These are phyloP conservation scores for Podaxis pistillaris DNA, from an alignment of 768 basidiomycete genomes.

Conservation along the genomic window DNA sequence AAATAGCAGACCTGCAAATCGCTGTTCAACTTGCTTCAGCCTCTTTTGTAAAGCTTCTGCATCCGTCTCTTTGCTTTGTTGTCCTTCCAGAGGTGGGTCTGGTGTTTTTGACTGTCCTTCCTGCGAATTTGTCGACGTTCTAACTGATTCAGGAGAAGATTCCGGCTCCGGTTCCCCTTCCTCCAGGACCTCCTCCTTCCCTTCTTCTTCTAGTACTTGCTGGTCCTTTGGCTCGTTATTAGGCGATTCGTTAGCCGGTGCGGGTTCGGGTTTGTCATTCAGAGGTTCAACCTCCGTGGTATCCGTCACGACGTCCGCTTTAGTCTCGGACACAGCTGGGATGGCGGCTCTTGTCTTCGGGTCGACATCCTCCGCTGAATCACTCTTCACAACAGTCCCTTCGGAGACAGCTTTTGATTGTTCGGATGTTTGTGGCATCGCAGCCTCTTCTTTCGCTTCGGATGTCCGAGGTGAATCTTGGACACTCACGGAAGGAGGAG, in stretches of 20 bases:
- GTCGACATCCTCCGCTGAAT: not conserved
- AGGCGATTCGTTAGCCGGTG: not conserved
- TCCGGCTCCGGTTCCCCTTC: not conserved
- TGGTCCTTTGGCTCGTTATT: not conserved
- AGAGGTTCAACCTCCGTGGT: not conserved
- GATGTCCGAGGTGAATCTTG: not conserved
- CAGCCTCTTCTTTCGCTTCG: not conserved
- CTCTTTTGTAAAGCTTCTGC: constrained; percentile 64
- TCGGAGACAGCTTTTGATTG: not conserved
- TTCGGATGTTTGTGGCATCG: not conserved
- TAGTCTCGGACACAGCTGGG: not conserved
- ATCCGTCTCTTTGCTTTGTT: constrained; percentile 16
- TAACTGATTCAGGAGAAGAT: not conserved
- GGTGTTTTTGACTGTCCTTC: not conserved
- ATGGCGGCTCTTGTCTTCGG: not conserved
- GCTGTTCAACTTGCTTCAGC: constrained; percentile 69
- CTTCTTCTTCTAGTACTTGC: not conserved
- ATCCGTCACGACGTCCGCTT: not conserved
- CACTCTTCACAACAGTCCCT: not conserved
- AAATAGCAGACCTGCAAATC: constrained; percentile 59
- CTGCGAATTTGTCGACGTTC: not conserved
- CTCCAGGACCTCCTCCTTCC: not conserved
- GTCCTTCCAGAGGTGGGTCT: not conserved
- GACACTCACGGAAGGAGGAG: constrained; percentile 18
- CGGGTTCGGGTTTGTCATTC: not conserved